phyloP scores from a whole-genome alignment of 306 rosid genomes.

The Acacia confusa region DNA sequence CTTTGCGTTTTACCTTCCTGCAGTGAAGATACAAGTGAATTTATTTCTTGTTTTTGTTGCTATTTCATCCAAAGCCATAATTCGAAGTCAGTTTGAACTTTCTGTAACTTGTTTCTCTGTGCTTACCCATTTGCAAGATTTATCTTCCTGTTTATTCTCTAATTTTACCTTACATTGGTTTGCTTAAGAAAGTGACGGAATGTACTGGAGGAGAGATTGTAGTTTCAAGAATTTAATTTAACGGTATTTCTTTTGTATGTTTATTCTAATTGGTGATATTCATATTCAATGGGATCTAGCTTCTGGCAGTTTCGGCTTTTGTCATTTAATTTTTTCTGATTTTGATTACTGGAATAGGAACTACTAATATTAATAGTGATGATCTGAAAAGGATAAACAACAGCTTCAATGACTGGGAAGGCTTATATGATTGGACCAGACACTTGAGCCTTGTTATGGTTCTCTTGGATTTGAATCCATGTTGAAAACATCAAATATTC shows the following conservation, averaged over 20 bases:
- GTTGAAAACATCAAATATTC: no score
- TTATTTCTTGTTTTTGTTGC: conserved; percentile 16
- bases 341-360: neutral
- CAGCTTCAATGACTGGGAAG: neutral
- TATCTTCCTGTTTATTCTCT: conserved; percentile 1
- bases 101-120: neutral
- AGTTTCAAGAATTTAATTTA: neutral
- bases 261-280: neutral
- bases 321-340: neutral
- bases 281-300: neutral
- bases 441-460: neutral
- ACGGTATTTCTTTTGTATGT: neutral
- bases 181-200: neutral
- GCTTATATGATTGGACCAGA: neutral
- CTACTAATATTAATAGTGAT: neutral
- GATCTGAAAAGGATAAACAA: neutral
- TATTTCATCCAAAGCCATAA: conserved; percentile 14
- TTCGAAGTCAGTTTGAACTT: neutral
- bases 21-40: conserved; percentile 7
- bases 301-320: neutral
- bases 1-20: neutral
- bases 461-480: neutral
- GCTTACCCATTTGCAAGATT: conserved; percentile 1
- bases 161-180: conserved; percentile 18
- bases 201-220: conserved; percentile 9